Conservation (phyloP, 495 filamentous ascomycete genomes). For the Penicillium simplicissimum region DNA sequence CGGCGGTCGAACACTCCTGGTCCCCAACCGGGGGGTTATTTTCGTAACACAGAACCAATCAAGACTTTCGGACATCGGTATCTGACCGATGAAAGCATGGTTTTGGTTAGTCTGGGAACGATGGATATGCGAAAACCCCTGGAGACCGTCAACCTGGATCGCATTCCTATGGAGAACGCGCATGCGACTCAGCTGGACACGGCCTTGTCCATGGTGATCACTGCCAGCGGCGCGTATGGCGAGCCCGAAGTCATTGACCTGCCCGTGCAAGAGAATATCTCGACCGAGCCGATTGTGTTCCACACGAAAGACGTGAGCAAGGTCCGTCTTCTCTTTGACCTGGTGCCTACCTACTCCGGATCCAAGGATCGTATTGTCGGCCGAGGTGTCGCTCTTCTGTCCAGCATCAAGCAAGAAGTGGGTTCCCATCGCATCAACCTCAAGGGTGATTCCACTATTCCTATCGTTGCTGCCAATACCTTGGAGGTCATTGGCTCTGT, state of each 20-base stretch:
- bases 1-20: constrained; percentile 48
- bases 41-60: constrained; percentile 65
- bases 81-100: constrained; percentile 82
- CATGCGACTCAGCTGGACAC: constrained; percentile 94
- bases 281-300: constrained; percentile 89
- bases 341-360: constrained; percentile 97
- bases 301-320: constrained; percentile 72
- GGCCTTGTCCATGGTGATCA: constrained; percentile 86
- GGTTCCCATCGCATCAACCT: constrained; percentile 81
- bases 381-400: constrained; percentile 87
- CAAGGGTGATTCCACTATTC: constrained; percentile 90
- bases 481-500: constrained; percentile 90
- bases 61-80: constrained; percentile 97
- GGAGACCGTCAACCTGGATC: constrained; percentile 83
- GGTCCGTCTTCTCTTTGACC: constrained; percentile 90
- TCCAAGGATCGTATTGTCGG: constrained; percentile 83
- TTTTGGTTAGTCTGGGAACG: constrained; percentile 88
- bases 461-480: constrained; percentile 77
- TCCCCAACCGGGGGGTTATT: constrained; percentile 38
- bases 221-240: constrained; percentile 82
- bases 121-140: constrained; percentile 87
- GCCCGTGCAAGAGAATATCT: constrained; percentile 89
- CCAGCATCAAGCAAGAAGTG: constrained; percentile 76
- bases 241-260: constrained; percentile 88
- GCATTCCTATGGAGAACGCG: constrained; percentile 80